Base-by-base conservation (phyloP, 2,329 filamentous ascomycete species). In the Colletotrichum tanaceti region DNA sequence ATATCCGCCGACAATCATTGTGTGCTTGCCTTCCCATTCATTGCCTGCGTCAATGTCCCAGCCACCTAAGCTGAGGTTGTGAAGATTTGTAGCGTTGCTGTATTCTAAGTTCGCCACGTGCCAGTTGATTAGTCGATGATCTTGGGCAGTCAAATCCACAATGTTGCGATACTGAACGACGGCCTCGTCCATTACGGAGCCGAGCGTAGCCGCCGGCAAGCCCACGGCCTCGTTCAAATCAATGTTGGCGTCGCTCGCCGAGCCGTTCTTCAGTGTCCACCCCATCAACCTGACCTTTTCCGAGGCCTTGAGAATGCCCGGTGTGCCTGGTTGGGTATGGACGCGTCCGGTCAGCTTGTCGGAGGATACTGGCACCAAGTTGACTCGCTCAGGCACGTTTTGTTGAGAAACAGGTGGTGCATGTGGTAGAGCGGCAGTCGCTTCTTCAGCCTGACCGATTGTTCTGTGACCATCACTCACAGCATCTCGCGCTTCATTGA, bases 41-140 rank as follows among this genome's bases (percentile, higher is more conserved):
- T 99, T 98, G 0, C 96, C 96, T 58, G 94, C 94, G 76, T 99
- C 97, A 74, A 99, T 94, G 78, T 99, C 97, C 93, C 97, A 98
- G 0, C 94, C 91, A 9, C 91, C 89, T 16, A 99, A 87, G 78
- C 95, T 98, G 20, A 99, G 87, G 71, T 92, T 91, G 72, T 92
- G 90, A 63, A 97, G 89, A 72, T 94, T 97, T 2, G 90, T 93
- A 2, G 96, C 96, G 78, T 98, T 99, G 71, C 95, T 97, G 77
- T 99, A 99, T 79, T 99, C 96, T 16, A 99, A 86, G 76, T 99
- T 99, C 72, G 97, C 97, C 78, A 98, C 92, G 79, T 99, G 97
- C 96, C 96, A 99, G 76, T 98, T 99, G 75, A 98, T 86, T 18
- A 99, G 84, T 53, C 96, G 89, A 79, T 97, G 90, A 75, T 99